Evolutionary conservation across 768 basidiomycete species (phyloP).

Genomic region (Lactarius hengduanensis): DNA sequence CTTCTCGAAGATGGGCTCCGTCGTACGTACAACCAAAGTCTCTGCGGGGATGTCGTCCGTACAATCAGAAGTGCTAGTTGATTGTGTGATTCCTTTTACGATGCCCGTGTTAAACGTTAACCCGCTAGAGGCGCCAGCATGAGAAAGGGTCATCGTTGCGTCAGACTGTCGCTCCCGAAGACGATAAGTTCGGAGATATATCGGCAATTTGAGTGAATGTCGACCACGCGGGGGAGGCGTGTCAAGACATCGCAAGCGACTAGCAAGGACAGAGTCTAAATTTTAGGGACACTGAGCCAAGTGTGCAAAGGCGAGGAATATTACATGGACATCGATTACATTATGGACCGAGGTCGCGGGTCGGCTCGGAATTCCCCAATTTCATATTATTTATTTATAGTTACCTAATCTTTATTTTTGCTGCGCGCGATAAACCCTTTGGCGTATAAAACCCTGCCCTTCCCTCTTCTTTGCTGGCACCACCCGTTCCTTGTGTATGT

Average conservation of each 20-base stretch:
- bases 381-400: constrained; percentile 3
- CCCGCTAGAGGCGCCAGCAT: neutral
- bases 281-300: neutral
- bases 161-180: neutral
- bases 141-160: neutral
- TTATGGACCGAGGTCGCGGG: neutral
- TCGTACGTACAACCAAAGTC: constrained; percentile 9
- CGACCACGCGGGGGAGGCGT: constrained; percentile 1
- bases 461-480: neutral
- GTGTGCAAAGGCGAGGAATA: neutral
- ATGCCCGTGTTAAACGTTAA: neutral
- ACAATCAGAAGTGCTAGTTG: neutral
- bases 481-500: constrained; percentile 61
- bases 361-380: neutral
- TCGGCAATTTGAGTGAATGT: neutral
- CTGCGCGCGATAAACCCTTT: neutral
- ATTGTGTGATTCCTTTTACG: neutral
- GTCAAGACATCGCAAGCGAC: neutral
- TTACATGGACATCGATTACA: no score
- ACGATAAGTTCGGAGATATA: neutral
- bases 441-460: constrained; percentile 14
- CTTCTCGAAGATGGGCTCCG: constrained; percentile 1
- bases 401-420: neutral
- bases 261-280: neutral
- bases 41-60: neutral